phyloP scores from a whole-genome alignment of 75 land plant genomes.

The Pinus taeda region DNA sequence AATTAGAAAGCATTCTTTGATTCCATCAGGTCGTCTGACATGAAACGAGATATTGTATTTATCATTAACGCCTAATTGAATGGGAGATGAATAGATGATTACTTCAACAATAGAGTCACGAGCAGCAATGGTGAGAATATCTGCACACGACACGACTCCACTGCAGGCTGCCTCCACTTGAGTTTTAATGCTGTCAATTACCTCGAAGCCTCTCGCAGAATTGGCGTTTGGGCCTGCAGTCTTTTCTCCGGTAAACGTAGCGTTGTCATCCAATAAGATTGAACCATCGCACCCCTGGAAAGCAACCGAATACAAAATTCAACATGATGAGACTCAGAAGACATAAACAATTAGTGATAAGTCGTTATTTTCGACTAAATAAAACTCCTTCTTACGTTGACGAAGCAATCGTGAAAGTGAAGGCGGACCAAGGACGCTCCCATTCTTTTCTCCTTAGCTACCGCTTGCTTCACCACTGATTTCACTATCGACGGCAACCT shows the following conservation, averaged over 20 bases:
- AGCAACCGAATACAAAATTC: not conserved
- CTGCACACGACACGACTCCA: slow-evolving; percentile 23
- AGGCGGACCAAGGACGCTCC: slow-evolving; percentile 22
- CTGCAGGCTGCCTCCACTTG: slow-evolving; percentile 13
- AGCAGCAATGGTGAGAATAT: slow-evolving; percentile 20
- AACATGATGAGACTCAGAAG: too few relatives aligned
- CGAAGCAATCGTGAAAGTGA: slow-evolving; percentile 38
- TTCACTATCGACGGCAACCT: slow-evolving; percentile 17
- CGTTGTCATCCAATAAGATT: slow-evolving; percentile 12
- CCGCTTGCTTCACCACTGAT: slow-evolving; percentile 18
- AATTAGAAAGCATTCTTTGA: not conserved
- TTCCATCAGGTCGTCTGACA: not conserved
- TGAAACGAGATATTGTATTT: not conserved
- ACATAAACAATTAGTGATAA: not conserved
- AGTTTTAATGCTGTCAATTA: slow-evolving; percentile 16
- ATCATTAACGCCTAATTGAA: not conserved
- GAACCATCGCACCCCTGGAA: slow-evolving; percentile 21
- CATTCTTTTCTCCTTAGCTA: slow-evolving; percentile 29
- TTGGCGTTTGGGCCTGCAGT: slow-evolving; percentile 9
- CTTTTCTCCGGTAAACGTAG: slow-evolving; percentile 13
- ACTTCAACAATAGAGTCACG: slow-evolving; percentile 14
- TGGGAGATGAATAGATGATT: not conserved
- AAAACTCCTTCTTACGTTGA: slow-evolving; percentile 12
- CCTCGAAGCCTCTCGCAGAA: slow-evolving; percentile 17
- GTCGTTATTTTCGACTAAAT: not conserved